phyloP scores from a whole-genome alignment of 345 rosid species.

The Jatropha curcas region DNA sequence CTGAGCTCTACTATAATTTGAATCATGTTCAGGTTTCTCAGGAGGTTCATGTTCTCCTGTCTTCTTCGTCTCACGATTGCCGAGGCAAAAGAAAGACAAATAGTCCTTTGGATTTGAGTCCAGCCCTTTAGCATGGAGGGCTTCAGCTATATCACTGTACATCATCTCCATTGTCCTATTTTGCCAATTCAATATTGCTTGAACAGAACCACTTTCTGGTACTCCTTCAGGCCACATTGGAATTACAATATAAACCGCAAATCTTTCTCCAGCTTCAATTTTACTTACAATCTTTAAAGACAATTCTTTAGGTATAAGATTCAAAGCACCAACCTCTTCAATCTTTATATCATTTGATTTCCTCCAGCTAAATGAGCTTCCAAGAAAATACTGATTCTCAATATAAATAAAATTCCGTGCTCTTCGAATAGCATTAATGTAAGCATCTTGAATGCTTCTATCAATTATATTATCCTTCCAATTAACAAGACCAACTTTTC shows the following conservation, averaged over 20 bases:
- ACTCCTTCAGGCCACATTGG: slow-evolving; percentile 71
- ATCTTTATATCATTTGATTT: slow-evolving; percentile 19
- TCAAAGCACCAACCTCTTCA: slow-evolving; percentile 35
- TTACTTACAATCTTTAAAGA: slow-evolving; percentile 49
- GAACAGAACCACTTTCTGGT: slow-evolving; percentile 50
- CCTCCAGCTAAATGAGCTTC: slow-evolving; percentile 53
- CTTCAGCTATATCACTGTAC: slow-evolving; percentile 45
- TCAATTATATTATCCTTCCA: slow-evolving; percentile 40
- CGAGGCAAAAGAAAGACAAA: slow-evolving; percentile 55
- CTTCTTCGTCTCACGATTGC: slow-evolving; percentile 39
- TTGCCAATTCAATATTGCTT: slow-evolving; percentile 56
- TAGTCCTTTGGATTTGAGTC: slow-evolving; percentile 48
- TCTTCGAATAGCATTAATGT: slow-evolving; percentile 47
- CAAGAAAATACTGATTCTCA: slow-evolving; percentile 51
- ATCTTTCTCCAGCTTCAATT: slow-evolving; percentile 51
- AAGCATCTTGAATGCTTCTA: slow-evolving; percentile 54
- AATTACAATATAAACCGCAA: slow-evolving; percentile 41
- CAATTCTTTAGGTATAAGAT: slow-evolving; percentile 52
- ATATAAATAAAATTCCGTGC: slow-evolving; percentile 51
- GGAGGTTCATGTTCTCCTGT: slow-evolving; percentile 37
- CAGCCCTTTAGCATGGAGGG: slow-evolving; percentile 36
- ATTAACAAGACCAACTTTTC: slow-evolving; percentile 35
- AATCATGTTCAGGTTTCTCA: slow-evolving; percentile 34
- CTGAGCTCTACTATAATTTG: slow-evolving; percentile 50
- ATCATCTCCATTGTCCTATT: slow-evolving; percentile 56